Conservation (phyloP, 768 basidiomycete genomes). For the Boletus reticuloceps region DNA sequence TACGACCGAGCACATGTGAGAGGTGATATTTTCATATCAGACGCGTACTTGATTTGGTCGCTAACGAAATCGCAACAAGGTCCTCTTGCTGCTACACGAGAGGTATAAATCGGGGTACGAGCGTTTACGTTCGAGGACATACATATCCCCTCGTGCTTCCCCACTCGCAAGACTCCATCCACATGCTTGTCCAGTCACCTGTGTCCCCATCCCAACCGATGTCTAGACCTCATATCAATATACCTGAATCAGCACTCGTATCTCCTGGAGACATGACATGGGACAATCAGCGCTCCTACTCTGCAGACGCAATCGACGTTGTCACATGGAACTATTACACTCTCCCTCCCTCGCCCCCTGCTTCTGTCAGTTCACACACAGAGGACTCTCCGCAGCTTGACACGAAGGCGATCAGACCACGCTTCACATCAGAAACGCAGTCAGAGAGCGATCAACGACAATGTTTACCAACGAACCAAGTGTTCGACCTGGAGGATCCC, state of each 20-base stretch:
- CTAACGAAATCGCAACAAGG: conserved; percentile 23
- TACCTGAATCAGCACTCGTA: conserved; percentile 55
- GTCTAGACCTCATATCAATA: conserved; percentile 58
- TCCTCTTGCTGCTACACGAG: conserved; percentile 26
- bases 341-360: conserved; percentile 47
- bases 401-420: conserved; percentile 50
- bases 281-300: conserved; percentile 43
- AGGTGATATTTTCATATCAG: conserved; percentile 33
- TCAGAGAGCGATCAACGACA: conserved; percentile 46
- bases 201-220: conserved; percentile 32
- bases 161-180: conserved; percentile 8
- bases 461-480: conserved; percentile 68
- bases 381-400: conserved; percentile 46
- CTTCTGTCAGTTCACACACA: conserved; percentile 42
- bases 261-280: conserved; percentile 46
- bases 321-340: conserved; percentile 50
- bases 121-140: conserved; percentile 18
- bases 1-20: conserved; percentile 32
- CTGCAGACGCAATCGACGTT: conserved; percentile 33
- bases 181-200: conserved; percentile 11
- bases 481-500: conserved; percentile 54
- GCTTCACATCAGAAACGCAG: conserved; percentile 42
- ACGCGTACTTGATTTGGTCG: conserved; percentile 33
- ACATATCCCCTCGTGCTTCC: conserved; percentile 20
- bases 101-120: conserved; percentile 32